These are phyloP conservation scores for Aspergillus luchuensis DNA, from an alignment of 2,329 filamentous ascomycete species.

Conservation along the genomic window DNA sequence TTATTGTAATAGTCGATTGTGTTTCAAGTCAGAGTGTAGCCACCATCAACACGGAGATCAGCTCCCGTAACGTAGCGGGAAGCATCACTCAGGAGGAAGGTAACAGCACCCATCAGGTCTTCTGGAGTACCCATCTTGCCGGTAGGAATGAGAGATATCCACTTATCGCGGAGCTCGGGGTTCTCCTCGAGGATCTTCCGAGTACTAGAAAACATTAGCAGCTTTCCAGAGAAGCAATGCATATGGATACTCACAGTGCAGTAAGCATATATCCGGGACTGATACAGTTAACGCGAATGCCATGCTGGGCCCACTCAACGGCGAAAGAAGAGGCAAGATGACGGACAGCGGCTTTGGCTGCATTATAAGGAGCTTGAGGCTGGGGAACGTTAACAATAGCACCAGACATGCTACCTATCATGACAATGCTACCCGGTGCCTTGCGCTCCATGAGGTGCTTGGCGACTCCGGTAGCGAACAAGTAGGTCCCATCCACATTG, in stretches of 20 bases:
- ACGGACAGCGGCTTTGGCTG: slow-evolving; percentile 86
- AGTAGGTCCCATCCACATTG: slow-evolving; percentile 89
- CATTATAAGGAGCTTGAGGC: slow-evolving; percentile 90
- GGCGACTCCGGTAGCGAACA: slow-evolving; percentile 81
- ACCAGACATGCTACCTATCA: slow-evolving; percentile 95
- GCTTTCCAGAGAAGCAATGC: background rate
- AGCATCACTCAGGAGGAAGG: slow-evolving; percentile 81
- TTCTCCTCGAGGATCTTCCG: slow-evolving; percentile 94
- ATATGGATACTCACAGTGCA: slow-evolving; percentile 67
- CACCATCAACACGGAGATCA: slow-evolving; percentile 80
- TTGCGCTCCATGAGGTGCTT: slow-evolving; percentile 86
- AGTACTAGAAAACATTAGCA: slow-evolving; percentile 58
- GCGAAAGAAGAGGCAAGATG: slow-evolving; percentile 85
- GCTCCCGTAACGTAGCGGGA: slow-evolving; percentile 73
- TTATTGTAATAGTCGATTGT: background rate
- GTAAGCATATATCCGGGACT: slow-evolving; percentile 97
- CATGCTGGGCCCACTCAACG: slow-evolving; percentile 87
- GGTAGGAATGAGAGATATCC: slow-evolving; percentile 88
- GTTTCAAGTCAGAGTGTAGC: slow-evolving; percentile 76
- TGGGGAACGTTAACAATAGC: slow-evolving; percentile 94
- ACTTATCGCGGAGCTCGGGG: slow-evolving; percentile 83
- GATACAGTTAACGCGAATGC: slow-evolving; percentile 93
- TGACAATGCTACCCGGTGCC: slow-evolving; percentile 79
- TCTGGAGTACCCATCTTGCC: slow-evolving; percentile 91
- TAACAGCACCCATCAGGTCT: slow-evolving; percentile 90